Conservation (phyloP, 2,329 filamentous ascomycete genomes). For the Cordyceps tenuipes region DNA sequence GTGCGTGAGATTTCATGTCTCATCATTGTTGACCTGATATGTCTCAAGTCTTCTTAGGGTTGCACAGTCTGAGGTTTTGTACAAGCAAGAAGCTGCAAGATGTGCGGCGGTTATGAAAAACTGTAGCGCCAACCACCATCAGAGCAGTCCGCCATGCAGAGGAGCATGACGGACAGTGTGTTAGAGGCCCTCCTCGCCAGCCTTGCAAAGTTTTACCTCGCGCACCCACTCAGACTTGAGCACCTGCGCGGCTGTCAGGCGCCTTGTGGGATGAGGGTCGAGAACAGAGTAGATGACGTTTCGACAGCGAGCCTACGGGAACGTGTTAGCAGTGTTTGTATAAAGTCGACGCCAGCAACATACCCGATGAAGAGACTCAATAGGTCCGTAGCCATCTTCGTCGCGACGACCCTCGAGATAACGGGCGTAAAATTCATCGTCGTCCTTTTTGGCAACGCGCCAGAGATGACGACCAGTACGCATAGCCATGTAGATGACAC, state of each 20-base stretch:
- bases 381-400: conserved; percentile 91
- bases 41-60: conserved; percentile 7
- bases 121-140: conserved; percentile 12
- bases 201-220: conserved; percentile 94
- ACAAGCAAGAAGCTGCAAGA: conserved; percentile 19
- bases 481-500: conserved; percentile 99
- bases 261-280: conserved; percentile 84
- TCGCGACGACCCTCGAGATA: conserved; percentile 90
- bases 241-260: conserved; percentile 92
- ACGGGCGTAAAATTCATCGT: conserved; percentile 93
- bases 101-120: conserved; percentile 11
- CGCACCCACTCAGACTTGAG: conserved; percentile 98
- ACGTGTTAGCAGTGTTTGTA: not conserved
- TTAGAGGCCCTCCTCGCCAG: conserved; percentile 89
- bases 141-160: conserved; percentile 22
- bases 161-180: conserved; percentile 21
- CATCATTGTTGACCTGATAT: conserved; percentile 13
- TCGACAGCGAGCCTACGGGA: conserved; percentile 74
- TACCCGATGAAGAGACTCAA: conserved; percentile 91
- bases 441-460: conserved; percentile 93
- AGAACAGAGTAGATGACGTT: conserved; percentile 99
- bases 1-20: conserved; percentile 9
- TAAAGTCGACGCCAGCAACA: conserved; percentile 30
- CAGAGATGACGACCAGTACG: conserved; percentile 90
- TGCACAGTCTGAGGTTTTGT: conserved; percentile 4